Percentiles rank a stretch among this genome's conserved stretches.
Conservation (phyloP, 345 rosid species). For the Populus euphratica region DNA sequence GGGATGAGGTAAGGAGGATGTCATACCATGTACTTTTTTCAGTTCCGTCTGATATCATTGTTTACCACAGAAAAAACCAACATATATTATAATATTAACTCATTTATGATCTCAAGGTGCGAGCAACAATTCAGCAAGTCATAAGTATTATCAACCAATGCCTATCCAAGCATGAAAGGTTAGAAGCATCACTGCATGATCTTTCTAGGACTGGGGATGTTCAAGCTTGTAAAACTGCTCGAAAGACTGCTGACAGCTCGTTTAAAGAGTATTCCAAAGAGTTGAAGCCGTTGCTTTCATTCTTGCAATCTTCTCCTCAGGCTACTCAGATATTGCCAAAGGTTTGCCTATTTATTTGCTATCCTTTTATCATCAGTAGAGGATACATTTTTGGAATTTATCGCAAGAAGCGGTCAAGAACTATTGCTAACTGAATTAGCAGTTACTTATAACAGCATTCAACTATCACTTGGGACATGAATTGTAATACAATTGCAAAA, state of each 20-base stretch:
- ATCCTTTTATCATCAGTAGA: neutral
- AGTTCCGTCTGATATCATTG: neutral
- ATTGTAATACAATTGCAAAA: neutral
- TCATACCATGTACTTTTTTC: neutral
- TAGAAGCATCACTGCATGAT: constrained; percentile 81
- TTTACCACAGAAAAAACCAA: neutral
- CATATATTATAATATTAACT: neutral
- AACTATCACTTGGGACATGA: neutral
- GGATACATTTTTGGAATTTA: neutral
- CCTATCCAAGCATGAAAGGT: constrained; percentile 67
- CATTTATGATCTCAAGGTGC: constrained; percentile 54
- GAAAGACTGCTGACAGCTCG: constrained; percentile 66
- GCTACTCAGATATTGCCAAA: constrained; percentile 72
- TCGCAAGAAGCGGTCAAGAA: too few species aligned
- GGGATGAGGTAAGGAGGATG: constrained; percentile 76
- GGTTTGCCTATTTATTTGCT: constrained; percentile 37
- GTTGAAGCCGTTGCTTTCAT: constrained; percentile 51
- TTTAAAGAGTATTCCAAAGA: constrained; percentile 83
- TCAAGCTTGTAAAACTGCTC: constrained; percentile 86
- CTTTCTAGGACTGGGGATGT: constrained; percentile 90
- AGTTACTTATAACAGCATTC: too few species aligned
- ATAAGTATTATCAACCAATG: constrained; percentile 57
- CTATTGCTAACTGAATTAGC: neutral
- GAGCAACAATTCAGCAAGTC: constrained; percentile 62
- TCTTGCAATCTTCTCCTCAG: constrained; percentile 65